A percentile compares a stretch with the other conserved stretches of the same genome.
These are phyloP conservation scores for Corynascus novoguineensis DNA, from an alignment of 495 filamentous ascomycete species.

Conservation along the genomic window DNA sequence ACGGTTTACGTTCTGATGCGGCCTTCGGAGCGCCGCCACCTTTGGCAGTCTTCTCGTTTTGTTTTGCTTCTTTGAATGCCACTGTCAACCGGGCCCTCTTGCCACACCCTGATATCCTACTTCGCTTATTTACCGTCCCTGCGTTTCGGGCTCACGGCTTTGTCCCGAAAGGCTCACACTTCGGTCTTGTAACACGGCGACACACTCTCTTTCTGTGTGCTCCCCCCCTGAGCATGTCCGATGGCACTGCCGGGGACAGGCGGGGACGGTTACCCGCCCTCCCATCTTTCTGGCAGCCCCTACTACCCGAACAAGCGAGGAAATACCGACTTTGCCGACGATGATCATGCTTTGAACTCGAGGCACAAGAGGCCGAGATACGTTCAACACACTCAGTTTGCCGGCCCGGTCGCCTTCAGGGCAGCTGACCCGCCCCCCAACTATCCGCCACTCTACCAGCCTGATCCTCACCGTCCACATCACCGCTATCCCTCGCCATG, in stretches of 20 bases:
- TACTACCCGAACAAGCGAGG: conserved; percentile 28
- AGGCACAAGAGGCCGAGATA: conserved; percentile 24
- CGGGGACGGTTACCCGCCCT: conserved; percentile 29
- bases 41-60: not conserved
- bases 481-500: conserved; percentile 9
- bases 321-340: conserved; percentile 18
- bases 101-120: not conserved
- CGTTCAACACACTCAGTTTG: conserved; percentile 6
- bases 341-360: conserved; percentile 6
- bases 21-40: not conserved
- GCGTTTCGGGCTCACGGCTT: not conserved
- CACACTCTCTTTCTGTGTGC: not conserved
- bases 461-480: conserved; percentile 5
- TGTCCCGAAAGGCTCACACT: not conserved
- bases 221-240: conserved; percentile 31
- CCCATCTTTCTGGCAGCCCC: conserved; percentile 12
- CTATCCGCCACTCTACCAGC: conserved; percentile 8
- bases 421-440: not conserved
- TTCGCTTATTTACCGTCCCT: not conserved
- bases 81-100: not conserved
- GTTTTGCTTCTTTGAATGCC: not conserved
- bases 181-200: not conserved
- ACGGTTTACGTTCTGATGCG: not conserved
- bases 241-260: conserved; percentile 31
- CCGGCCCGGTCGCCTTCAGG: conserved; percentile 20